A percentile compares a stretch with the other conserved stretches of the same genome.
phyloP scores from a whole-genome alignment of 116 monocot genomes.

The Zostera marina region DNA sequence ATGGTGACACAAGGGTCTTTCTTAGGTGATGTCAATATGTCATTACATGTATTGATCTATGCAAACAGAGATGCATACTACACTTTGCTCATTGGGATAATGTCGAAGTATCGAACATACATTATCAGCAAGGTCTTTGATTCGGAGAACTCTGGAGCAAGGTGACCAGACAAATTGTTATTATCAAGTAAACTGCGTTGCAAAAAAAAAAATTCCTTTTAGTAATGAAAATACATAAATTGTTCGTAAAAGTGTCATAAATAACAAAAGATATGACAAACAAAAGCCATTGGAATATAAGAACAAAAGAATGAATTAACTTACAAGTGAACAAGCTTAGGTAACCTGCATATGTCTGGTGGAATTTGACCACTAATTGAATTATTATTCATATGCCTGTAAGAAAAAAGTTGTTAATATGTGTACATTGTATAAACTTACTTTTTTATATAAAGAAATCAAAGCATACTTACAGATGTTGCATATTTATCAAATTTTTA shows the following conservation, averaged over 20 bases:
- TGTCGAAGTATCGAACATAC: conserved; percentile 24
- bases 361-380: conserved; percentile 92
- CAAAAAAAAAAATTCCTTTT: background rate
- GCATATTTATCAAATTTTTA: conserved; percentile 37
- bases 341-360: conserved; percentile 43
- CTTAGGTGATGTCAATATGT: background rate
- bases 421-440: conserved; percentile 2
- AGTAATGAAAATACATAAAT: background rate
- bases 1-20: background rate
- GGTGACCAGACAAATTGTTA: conserved; percentile 78
- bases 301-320: conserved; percentile 8
- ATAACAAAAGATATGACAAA: background rate
- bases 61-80: background rate
- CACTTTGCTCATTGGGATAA: background rate
- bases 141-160: conserved; percentile 56
- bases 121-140: conserved; percentile 50
- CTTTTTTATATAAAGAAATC: background rate
- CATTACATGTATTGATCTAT: background rate
- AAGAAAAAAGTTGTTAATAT: conserved; percentile 1
- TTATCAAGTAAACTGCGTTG: conserved; percentile 70
- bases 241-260: background rate
- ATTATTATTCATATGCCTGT: conserved; percentile 98
- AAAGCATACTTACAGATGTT: conserved; percentile 60
- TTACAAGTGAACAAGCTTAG: conserved; percentile 62
- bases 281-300: background rate